These are phyloP conservation scores for Phlebiopsis flavidoalba DNA, from an alignment of 768 basidiomycete genomes.

Conservation along the genomic window DNA sequence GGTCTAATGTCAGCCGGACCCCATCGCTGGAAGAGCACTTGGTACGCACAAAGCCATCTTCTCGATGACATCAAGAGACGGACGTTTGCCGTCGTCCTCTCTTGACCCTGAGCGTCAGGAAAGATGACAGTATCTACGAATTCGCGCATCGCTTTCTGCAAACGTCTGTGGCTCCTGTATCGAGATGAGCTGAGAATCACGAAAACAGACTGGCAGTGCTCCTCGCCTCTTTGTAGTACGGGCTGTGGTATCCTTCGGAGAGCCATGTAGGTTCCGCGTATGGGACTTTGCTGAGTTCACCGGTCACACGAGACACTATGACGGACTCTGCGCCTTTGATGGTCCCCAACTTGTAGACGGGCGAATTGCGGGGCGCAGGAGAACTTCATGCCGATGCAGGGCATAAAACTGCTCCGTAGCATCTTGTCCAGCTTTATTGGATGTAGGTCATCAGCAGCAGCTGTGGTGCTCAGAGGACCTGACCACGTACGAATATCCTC, in stretches of 20 bases:
- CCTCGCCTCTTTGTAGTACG: constrained; percentile 73
- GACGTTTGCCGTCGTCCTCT: constrained; percentile 89
- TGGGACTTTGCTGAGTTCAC: constrained; percentile 68
- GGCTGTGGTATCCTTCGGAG: constrained; percentile 59
- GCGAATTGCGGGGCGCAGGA: constrained; percentile 69
- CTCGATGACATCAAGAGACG: constrained; percentile 70
- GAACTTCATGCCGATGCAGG: constrained; percentile 82
- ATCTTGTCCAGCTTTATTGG: constrained; percentile 65
- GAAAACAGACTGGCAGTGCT: constrained; percentile 15
- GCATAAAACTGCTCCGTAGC: constrained; percentile 86
- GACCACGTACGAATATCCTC: constrained; percentile 58
- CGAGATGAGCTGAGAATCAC: constrained; percentile 1
- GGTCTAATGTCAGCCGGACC: background rate
- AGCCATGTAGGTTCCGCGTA: constrained; percentile 91
- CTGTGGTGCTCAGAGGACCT: background rate
- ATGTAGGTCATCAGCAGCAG: too few relatives aligned
- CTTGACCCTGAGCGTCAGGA: constrained; percentile 42
- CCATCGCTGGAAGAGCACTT: background rate
- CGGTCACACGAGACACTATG: constrained; percentile 45
- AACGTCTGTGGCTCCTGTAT: constrained; percentile 52
- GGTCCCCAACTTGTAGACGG: constrained; percentile 69
- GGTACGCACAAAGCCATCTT: constrained; percentile 69
- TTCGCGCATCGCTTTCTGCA: constrained; percentile 56
- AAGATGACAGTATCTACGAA: constrained; percentile 67
- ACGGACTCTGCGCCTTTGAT: constrained; percentile 57